Evolutionary conservation across 73 alveolate species (phyloP), one percentile per base, ranked within the genome.

Genomic region (Paramecium tetraurelia): DNA sequence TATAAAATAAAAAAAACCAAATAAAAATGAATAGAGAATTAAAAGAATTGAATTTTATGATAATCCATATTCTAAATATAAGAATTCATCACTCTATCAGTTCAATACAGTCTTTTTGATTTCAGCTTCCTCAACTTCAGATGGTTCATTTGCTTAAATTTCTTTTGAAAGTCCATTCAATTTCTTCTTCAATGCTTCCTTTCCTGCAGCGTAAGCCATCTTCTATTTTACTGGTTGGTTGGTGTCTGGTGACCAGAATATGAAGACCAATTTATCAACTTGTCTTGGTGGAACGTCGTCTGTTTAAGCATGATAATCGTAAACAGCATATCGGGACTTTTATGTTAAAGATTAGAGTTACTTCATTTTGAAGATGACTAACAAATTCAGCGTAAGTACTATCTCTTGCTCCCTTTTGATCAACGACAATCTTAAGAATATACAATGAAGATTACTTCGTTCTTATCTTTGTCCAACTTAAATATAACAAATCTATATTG

Each of bases 171-270:
- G 43, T 20, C 90, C 90, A 20, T 40, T 41, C 57, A 80, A 80
- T 14, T 80, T 80, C 75, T 80, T 80, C 90, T 80, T 80, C 20
- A 80, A 48, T 5, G 90, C 70, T 80, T 80, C 90, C 18, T 80
- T 80, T 40, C 76, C 90, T 20, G 76, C 57, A 40, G 90, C 70
- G 27, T 80, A 80, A 7, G 75, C 75, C 90, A 80, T 80, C 90
- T 44, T 80, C 8, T 46, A 18, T 35, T 80, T 80, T 4, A 80
- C 90, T 31, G 90, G 76, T 80, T 80, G 35, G 7, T 63, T 63
- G 53, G 90, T 80, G 12, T 80, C 90, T 41, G 90, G 90, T 41
- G 90, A 80, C 90, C 90, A 80, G 44, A 80, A 80, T 20, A 80
- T 80, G 16, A 80, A 80, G 33, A 80, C 90, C 10, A 80, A 24